phyloP scores from a whole-genome alignment of 2,329 filamentous ascomycete species.

The Sarocladium kiliense region DNA sequence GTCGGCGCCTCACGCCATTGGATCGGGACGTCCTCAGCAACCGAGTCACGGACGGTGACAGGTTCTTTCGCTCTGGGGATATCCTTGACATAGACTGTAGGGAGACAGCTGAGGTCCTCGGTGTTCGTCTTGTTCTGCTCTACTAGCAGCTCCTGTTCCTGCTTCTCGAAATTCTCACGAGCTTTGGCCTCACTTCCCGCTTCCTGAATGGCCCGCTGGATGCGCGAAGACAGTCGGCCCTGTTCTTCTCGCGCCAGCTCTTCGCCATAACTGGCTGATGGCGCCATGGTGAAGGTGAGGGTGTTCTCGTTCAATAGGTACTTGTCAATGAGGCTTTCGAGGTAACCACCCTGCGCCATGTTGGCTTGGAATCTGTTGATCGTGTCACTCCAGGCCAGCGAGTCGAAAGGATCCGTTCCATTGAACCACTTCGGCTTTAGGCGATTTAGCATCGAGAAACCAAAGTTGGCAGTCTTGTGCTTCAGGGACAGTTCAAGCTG shows the following conservation, averaged over 20 bases:
- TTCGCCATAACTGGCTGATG: slow-evolving; percentile 68
- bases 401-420: slow-evolving; percentile 85
- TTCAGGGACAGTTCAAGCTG: slow-evolving; percentile 90
- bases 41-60: slow-evolving; percentile 56
- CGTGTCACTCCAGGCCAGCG: slow-evolving; percentile 86
- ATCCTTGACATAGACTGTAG: slow-evolving; percentile 82
- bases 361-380: slow-evolving; percentile 75
- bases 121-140: slow-evolving; percentile 82
- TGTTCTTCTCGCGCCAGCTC: slow-evolving; percentile 75
- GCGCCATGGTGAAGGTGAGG: slow-evolving; percentile 90
- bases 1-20: slow-evolving; percentile 93
- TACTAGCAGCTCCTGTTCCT: slow-evolving; percentile 73
- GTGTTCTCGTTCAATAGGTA: slow-evolving; percentile 85
- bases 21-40: slow-evolving; percentile 59
- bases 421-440: slow-evolving; percentile 94
- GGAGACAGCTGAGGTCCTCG: slow-evolving; percentile 81
- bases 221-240: slow-evolving; percentile 66
- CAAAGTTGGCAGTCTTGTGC: slow-evolving; percentile 95
- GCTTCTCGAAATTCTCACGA: slow-evolving; percentile 64
- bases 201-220: slow-evolving; percentile 61
- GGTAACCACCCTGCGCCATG: slow-evolving; percentile 70
- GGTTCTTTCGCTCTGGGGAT: slow-evolving; percentile 74
- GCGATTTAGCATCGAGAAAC: slow-evolving; percentile 83
- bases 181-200: slow-evolving; percentile 69
- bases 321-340: slow-evolving; percentile 81